These are phyloP conservation scores for Dipteronia sinensis DNA, from an alignment of 345 rosid genomes.

Conservation along the genomic window DNA sequence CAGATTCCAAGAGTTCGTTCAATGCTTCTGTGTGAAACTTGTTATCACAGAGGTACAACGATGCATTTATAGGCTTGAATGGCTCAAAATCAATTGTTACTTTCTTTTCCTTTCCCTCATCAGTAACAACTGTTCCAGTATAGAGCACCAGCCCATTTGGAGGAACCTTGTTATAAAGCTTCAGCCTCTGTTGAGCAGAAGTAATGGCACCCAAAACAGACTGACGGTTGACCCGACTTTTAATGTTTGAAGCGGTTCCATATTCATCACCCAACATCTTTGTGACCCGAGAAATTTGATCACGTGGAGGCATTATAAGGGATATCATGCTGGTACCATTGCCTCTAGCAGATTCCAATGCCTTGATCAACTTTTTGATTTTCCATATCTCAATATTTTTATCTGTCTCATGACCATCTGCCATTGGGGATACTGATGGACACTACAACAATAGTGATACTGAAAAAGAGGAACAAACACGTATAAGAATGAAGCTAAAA, in stretches of 20 bases:
- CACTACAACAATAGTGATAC: conserved; percentile 16
- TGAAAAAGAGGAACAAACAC: not conserved
- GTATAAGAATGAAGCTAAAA: too few species aligned
- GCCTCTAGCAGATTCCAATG: conserved; percentile 87
- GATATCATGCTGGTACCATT: conserved; percentile 98
- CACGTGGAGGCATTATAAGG: conserved; percentile 95
- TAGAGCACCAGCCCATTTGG: conserved; percentile 90
- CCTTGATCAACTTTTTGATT: conserved; percentile 87
- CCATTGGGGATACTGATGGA: conserved; percentile 30
- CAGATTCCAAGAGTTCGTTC: conserved; percentile 84
- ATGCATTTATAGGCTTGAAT: conserved; percentile 89
- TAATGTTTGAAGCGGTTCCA: conserved; percentile 94
- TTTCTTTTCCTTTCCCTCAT: conserved; percentile 93
- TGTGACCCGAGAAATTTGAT: conserved; percentile 86
- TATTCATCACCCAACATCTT: conserved; percentile 97
- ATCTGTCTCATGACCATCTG: conserved; percentile 64
- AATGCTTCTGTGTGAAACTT: conserved; percentile 88
- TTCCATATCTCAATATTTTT: conserved; percentile 96
- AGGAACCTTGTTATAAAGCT: conserved; percentile 88
- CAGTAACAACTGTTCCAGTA: conserved; percentile 79
- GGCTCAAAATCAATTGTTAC: conserved; percentile 93
- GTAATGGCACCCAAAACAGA: conserved; percentile 92
- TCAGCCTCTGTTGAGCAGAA: conserved; percentile 92
- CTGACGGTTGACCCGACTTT: conserved; percentile 89
- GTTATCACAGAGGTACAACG: conserved; percentile 84